Evolutionary conservation across 306 rosid genomes (phyloP).

Genomic region (Rosa multiflora): DNA sequence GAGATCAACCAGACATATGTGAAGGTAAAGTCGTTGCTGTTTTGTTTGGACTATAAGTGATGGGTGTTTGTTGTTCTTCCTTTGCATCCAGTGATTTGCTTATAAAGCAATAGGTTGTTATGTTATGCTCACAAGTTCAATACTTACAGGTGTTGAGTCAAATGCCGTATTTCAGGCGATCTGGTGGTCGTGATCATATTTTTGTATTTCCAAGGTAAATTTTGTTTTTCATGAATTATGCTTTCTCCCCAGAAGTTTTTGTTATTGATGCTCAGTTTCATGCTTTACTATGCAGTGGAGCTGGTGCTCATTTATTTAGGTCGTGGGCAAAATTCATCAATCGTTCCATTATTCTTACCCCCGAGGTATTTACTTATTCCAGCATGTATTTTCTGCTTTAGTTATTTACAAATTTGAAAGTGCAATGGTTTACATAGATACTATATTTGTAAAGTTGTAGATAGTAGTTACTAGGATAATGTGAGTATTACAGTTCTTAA

Average conservation of each 20-base stretch:
- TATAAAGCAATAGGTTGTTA: neutral
- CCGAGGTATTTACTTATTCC: slow-evolving; percentile 61
- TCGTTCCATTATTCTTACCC: slow-evolving; percentile 87
- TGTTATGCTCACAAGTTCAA: neutral
- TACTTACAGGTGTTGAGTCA: slow-evolving; percentile 70
- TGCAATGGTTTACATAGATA: neutral
- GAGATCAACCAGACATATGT: slow-evolving; percentile 72
- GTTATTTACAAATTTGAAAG: neutral
- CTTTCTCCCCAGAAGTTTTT: neutral
- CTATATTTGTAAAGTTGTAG: neutral
- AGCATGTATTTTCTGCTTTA: slow-evolving; percentile 12
- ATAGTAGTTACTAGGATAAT: neutral
- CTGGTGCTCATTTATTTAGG: slow-evolving; percentile 94
- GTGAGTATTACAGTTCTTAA: neutral
- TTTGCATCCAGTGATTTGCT: neutral
- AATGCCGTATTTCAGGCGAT: slow-evolving; percentile 91
- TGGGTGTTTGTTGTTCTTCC: neutral
- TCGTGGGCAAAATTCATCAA: slow-evolving; percentile 86
- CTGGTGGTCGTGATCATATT: slow-evolving; percentile 92
- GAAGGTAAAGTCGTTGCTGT: slow-evolving; percentile 41
- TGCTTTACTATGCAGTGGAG: slow-evolving; percentile 60
- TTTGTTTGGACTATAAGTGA: neutral
- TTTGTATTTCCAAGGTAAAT: slow-evolving; percentile 91
- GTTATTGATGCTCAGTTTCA: slow-evolving; percentile 19
- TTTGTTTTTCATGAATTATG: neutral